These are phyloP conservation scores for Fragaria vesca DNA, from an alignment of 306 rosid genomes.

Conservation along the genomic window DNA sequence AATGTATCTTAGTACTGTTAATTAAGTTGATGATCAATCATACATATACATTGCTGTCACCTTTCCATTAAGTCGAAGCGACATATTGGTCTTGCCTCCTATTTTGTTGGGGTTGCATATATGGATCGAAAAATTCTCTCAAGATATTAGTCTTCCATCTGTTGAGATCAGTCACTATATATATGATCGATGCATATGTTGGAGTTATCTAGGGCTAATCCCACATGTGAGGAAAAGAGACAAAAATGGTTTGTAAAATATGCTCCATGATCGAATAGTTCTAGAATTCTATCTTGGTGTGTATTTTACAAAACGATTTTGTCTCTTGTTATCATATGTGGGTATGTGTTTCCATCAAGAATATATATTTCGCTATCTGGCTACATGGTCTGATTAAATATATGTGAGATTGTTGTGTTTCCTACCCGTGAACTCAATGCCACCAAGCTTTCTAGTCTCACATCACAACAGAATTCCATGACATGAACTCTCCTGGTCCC, in stretches of 20 bases:
- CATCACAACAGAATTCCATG: neutral
- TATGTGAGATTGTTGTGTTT: constrained; percentile 27
- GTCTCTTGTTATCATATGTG: neutral
- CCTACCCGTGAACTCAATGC: constrained; percentile 56
- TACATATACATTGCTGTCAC: neutral
- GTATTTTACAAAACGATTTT: constrained; percentile 4
- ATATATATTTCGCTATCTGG: constrained; percentile 14
- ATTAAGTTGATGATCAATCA: neutral
- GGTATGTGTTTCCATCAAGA: constrained; percentile 5
- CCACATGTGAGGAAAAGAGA: constrained; percentile 79
- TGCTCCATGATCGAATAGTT: constrained; percentile 29
- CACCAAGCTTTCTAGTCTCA: neutral
- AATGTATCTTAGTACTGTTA: neutral
- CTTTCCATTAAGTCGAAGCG: neutral
- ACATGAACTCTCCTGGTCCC: neutral
- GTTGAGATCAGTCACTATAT: constrained; percentile 3
- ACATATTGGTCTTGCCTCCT: constrained; percentile 23
- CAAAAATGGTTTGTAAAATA: constrained; percentile 40
- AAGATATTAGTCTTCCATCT: neutral
- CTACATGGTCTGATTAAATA: constrained; percentile 1
- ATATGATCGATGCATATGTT: constrained; percentile 14
- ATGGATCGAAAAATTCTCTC: neutral
- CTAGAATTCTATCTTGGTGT: neutral
- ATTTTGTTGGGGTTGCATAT: constrained; percentile 33
- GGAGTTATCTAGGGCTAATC: constrained; percentile 31